Percentiles rank a stretch among this genome's conserved stretches.
phyloP scores from a whole-genome alignment of 805 yeast species.

The Brettanomyces custersianus region DNA sequence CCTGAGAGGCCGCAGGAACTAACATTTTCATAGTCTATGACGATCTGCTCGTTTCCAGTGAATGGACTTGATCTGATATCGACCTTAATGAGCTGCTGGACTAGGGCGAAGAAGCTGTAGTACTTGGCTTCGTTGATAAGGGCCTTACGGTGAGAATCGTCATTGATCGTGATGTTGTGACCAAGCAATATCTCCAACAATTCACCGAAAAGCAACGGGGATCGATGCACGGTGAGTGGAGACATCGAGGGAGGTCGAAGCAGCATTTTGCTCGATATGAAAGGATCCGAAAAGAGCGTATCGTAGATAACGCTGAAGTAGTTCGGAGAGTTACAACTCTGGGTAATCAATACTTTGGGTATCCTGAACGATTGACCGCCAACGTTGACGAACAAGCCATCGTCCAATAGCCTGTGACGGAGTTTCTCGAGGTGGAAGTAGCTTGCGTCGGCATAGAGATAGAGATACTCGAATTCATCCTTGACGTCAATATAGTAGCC shows the following conservation, averaged over 20 bases:
- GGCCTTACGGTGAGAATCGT: slow-evolving; percentile 39
- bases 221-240: slow-evolving; percentile 44
- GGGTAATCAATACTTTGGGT: slow-evolving; percentile 42
- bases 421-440: slow-evolving; percentile 62
- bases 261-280: slow-evolving; percentile 27
- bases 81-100: slow-evolving; percentile 56
- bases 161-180: slow-evolving; percentile 34
- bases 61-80: slow-evolving; percentile 44
- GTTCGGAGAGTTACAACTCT: slow-evolving; percentile 69
- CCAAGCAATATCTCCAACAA: slow-evolving; percentile 52
- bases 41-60: slow-evolving; percentile 44
- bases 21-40: slow-evolving; percentile 40
- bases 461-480: slow-evolving; percentile 51
- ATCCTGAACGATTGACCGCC: slow-evolving; percentile 56
- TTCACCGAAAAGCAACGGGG: slow-evolving; percentile 45
- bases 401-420: slow-evolving; percentile 36
- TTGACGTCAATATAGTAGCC: slow-evolving; percentile 65
- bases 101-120: slow-evolving; percentile 67
- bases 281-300: slow-evolving; percentile 41
- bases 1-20: slow-evolving; percentile 27
- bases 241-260: slow-evolving; percentile 74
- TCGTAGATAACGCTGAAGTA: slow-evolving; percentile 59
- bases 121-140: slow-evolving; percentile 66
- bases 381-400: slow-evolving; percentile 47
- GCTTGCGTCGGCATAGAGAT: slow-evolving; percentile 58